Conservation (phyloP, 371 early-diverging fungal genomes). For the Sporodiniella umbellata region DNA sequence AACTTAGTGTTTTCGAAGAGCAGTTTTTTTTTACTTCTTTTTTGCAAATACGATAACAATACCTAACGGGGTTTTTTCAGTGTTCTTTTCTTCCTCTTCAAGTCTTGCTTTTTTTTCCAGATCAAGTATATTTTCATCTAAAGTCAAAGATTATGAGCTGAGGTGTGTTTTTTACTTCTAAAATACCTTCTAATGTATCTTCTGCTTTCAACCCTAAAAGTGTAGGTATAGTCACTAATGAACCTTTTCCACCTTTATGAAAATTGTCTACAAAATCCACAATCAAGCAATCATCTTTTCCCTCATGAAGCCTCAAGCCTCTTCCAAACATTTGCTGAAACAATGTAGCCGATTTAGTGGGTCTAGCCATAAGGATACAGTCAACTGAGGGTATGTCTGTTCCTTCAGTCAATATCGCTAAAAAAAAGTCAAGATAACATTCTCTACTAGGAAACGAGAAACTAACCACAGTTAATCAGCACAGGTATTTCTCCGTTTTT, state of each 20-base stretch:
- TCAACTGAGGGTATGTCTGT: conserved; percentile 91
- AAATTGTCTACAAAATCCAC: conserved; percentile 83
- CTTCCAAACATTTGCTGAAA: conserved; percentile 96
- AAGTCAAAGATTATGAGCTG: neutral
- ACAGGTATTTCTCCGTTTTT: conserved; percentile 68
- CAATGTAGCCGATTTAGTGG: conserved; percentile 76
- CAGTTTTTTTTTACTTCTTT: too few species aligned
- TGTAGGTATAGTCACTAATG: conserved; percentile 63
- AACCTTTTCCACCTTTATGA: conserved; percentile 24
- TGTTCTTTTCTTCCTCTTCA: conserved; percentile 2
- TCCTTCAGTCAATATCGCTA: conserved; percentile 73
- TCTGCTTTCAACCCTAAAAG: conserved; percentile 64
- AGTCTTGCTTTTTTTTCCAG: conserved; percentile 5
- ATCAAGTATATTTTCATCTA: conserved; percentile 7
- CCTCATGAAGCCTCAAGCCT: conserved; percentile 70
- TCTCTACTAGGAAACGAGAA: too few species aligned
- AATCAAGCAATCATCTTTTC: conserved; percentile 78
- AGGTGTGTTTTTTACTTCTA: neutral
- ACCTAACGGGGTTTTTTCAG: too few species aligned
- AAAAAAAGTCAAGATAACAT: too few species aligned
- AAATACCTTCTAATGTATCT: conserved; percentile 27
- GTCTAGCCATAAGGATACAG: conserved; percentile 85
- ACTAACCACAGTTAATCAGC: conserved; percentile 82
- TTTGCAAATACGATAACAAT: too few species aligned
- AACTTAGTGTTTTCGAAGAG: too few species aligned